These are phyloP conservation scores for Penstemon davidsonii DNA, from an alignment of 257 asterid species.

Conservation along the genomic window DNA sequence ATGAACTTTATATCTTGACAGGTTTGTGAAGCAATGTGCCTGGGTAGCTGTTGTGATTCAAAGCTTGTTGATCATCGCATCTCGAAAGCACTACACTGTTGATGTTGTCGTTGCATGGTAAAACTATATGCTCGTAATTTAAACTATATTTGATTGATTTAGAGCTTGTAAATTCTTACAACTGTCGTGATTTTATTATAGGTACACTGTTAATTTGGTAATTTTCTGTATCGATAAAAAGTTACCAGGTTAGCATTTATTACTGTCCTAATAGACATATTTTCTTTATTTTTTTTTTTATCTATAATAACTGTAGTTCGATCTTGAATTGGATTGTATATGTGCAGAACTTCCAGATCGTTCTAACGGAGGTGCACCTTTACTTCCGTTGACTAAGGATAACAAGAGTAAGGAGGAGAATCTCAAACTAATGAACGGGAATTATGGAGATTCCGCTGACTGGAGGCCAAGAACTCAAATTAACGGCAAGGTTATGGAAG, in stretches of 20 bases:
- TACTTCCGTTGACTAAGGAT: conserved; percentile 72
- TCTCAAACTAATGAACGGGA: conserved; percentile 50
- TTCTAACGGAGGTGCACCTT: conserved; percentile 39
- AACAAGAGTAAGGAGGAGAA: conserved; percentile 61
- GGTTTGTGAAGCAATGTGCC: conserved; percentile 69
- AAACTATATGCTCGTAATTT: neutral
- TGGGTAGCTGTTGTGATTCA: conserved; percentile 75
- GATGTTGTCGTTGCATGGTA: conserved; percentile 97
- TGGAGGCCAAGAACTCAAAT: conserved; percentile 56
- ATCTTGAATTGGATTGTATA: conserved; percentile 19
- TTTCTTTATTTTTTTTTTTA: neutral
- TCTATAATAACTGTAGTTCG: neutral
- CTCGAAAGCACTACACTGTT: conserved; percentile 94
- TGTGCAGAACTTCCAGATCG: conserved; percentile 80
- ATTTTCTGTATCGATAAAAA: conserved; percentile 80
- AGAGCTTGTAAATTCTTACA: neutral
- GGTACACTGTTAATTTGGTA: conserved; percentile 90
- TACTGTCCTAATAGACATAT: neutral
- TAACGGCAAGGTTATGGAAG: conserved; percentile 51
- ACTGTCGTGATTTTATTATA: conserved; percentile 32
- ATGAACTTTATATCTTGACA: conserved; percentile 29
- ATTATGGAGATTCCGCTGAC: conserved; percentile 51
- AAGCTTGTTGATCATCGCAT: conserved; percentile 88
- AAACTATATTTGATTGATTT: neutral
- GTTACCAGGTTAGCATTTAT: conserved; percentile 64